A percentile compares a stretch with the other conserved stretches of the same genome.
Evolutionary conservation across 768 basidiomycete species (phyloP).

Genomic region (Lactifluus volemus): DNA sequence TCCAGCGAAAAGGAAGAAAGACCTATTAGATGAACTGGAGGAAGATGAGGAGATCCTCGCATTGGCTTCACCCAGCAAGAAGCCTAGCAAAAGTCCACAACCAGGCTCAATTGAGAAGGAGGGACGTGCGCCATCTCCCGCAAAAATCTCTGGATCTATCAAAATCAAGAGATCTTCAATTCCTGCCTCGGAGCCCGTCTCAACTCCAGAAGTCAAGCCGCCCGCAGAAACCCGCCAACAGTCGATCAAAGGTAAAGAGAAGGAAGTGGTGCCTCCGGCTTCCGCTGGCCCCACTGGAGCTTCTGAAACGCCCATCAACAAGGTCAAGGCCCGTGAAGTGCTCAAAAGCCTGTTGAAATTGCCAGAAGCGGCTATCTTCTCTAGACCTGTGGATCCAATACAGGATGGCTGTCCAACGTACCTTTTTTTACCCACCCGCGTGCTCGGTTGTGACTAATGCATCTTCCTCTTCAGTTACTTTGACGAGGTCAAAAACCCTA

Average conservation of each 20-base stretch:
- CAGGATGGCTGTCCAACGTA: conserved; percentile 87
- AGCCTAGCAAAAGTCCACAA: conserved; percentile 26
- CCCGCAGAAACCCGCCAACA: conserved; percentile 25
- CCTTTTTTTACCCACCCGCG: conserved; percentile 26
- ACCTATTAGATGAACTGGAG: conserved; percentile 24
- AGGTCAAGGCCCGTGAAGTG: conserved; percentile 76
- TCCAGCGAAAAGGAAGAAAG: conserved; percentile 44
- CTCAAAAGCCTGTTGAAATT: conserved; percentile 50
- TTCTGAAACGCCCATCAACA: conserved; percentile 50
- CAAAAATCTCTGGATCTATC: conserved; percentile 12
- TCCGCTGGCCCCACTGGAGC: conserved; percentile 29
- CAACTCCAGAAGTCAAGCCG: conserved; percentile 5
- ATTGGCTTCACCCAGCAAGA: conserved; percentile 57
- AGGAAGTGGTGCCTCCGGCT: conserved; percentile 34
- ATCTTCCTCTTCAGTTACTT: conserved; percentile 55
- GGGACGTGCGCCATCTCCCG: conserved; percentile 4
- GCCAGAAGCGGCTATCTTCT: conserved; percentile 66
- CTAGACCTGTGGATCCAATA: conserved; percentile 74
- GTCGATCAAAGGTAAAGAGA: conserved; percentile 48
- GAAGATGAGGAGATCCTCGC: conserved; percentile 59
- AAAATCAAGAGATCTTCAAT: conserved; percentile 16
- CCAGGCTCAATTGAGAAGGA: conserved; percentile 20
- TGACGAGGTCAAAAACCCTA: conserved; percentile 84
- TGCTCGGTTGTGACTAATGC: conserved; percentile 2
- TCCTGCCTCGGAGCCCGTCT: neutral